Base-by-base conservation (phyloP, 345 rosid species). In the Ailanthus altissimus region DNA sequence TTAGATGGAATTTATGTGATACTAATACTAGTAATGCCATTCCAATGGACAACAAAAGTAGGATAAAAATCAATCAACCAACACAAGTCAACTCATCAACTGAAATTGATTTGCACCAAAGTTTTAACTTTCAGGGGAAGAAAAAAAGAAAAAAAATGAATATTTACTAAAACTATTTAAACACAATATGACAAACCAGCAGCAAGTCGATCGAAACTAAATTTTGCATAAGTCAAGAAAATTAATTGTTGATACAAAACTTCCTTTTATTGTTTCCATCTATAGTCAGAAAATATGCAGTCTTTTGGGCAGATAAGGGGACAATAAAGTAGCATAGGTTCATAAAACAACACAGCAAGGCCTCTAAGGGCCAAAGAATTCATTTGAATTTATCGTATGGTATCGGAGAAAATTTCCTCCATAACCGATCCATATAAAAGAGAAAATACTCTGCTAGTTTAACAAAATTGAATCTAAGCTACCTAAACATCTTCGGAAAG, bases 401-500 rank as follows among this genome's bases (percentile, higher is more conserved):
- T 16, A 32, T 43, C 53, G 16, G 0, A 51, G 25, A 15, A 69
- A 23, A 63, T 25, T 42, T 26, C 46, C 54, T 42, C 38, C 21
- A 2, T 75, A 23, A 70, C 32, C n/a, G 61, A 26, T 70, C 61
- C 8, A 23, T 9, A 4, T 25, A 61, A 61, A 28, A 32, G 69
- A 26, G 62, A 72, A 49, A n/a, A 10, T 20, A 62, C 21, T 20
- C 21, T 3, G 10, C 43, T 18, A 61, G 40, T 40, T 20, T 32
- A 12, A 12, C 23, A 54, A 23, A 25, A 54, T 53, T 56, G 40
- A 23, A 18, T 18, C 54, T 23, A 68, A 57, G 50, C 63, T 63
- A 71, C 25, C 75, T 54, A n/a, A 70, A 71, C 32, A 38, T 23
- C 63, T 71, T 42, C 14, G 49, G 28, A 32, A 57, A n/a, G 75